Conservation (phyloP, 2,329 filamentous ascomycete species). For the Ilyonectria sp. region DNA sequence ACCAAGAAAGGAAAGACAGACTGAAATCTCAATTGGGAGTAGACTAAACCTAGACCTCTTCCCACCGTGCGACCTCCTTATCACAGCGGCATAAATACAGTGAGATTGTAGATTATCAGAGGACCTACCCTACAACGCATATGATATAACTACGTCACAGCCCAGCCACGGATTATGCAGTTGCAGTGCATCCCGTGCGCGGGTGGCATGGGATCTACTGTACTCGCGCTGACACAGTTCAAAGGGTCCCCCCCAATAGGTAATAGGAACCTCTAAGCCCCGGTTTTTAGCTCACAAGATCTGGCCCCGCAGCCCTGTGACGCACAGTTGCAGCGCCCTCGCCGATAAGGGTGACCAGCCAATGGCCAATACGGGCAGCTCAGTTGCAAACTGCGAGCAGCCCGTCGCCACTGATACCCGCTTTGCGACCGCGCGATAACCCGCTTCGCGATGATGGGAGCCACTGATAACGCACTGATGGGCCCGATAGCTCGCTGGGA, state of each 20-base stretch:
- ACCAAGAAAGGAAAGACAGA: background rate
- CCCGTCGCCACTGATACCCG: slow-evolving; percentile 1
- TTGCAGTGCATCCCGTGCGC: slow-evolving; percentile 4
- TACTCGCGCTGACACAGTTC: background rate
- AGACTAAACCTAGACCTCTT: background rate
- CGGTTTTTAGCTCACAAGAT: slow-evolving; percentile 48
- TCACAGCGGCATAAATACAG: background rate
- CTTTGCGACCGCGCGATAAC: slow-evolving; percentile 7
- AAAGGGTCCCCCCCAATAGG: slow-evolving; percentile 5
- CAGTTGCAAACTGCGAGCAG: slow-evolving; percentile 36
- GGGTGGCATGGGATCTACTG: background rate
- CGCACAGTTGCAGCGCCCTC: slow-evolving; percentile 37
- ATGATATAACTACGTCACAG: background rate
- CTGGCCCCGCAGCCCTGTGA: slow-evolving; percentile 33
- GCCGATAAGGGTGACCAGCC: slow-evolving; percentile 37
- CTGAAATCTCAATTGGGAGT: background rate
- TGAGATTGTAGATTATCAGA: background rate
- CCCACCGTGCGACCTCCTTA: background rate
- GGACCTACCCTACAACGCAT: background rate
- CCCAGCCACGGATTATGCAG: background rate
- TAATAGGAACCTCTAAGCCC: slow-evolving; percentile 27
- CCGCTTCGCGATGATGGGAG: background rate
- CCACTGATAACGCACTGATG: background rate
- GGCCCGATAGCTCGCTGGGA: background rate
- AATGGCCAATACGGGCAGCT: slow-evolving; percentile 42